Percentiles rank a stretch among this genome's conserved stretches.
These are phyloP conservation scores for Verticillium nonalfalfae DNA, from an alignment of 2,329 filamentous ascomycete genomes.

Conservation along the genomic window DNA sequence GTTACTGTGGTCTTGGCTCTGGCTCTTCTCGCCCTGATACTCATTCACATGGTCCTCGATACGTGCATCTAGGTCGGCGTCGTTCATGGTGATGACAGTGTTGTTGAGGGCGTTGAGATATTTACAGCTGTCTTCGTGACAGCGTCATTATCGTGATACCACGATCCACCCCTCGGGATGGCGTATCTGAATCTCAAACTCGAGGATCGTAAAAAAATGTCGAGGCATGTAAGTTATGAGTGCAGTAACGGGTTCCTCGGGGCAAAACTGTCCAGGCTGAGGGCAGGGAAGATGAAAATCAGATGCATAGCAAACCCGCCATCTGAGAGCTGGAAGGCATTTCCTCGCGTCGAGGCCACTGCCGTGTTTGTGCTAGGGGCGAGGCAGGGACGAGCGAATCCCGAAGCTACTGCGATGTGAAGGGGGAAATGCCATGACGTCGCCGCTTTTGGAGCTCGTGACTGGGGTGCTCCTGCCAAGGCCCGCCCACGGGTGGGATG, in stretches of 20 bases:
- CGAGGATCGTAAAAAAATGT: not conserved
- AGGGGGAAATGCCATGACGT: not conserved
- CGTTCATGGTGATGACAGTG: conserved; percentile 27
- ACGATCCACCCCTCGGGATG: not conserved
- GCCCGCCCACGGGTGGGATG: not conserved
- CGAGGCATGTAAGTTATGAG: too few species aligned
- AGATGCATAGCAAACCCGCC: not conserved
- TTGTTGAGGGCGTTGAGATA: not conserved
- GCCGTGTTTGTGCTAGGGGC: not conserved
- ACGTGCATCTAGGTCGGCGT: conserved; percentile 28
- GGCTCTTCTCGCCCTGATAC: conserved; percentile 11
- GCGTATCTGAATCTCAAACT: not conserved
- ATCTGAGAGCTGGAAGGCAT: not conserved
- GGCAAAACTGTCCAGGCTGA: not conserved
- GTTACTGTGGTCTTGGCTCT: conserved; percentile 7
- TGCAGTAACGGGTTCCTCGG: not conserved
- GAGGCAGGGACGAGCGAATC: not conserved
- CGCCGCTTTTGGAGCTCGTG: not conserved
- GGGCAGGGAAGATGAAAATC: not conserved
- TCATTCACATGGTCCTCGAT: conserved; percentile 26
- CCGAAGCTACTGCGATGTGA: not conserved
- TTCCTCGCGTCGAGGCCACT: not conserved
- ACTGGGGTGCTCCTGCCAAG: not conserved
- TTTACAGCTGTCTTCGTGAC: not conserved
- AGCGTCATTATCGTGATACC: not conserved